phyloP scores from a whole-genome alignment of 768 basidiomycete species.

The Rhizopogon vesiculosus region DNA sequence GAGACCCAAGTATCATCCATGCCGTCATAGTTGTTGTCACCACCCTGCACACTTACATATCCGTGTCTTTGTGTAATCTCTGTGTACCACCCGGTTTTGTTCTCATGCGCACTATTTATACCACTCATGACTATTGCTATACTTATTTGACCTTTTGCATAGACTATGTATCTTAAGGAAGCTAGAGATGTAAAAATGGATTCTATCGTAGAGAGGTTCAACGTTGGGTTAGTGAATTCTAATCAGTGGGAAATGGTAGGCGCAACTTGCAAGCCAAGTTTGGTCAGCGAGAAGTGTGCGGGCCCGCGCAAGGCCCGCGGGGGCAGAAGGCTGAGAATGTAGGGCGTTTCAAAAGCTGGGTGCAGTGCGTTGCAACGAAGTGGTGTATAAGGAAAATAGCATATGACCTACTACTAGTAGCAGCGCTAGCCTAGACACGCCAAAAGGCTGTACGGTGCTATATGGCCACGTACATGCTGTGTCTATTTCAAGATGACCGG shows the following conservation, averaged over 20 bases:
- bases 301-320: too few relatives aligned
- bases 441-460: too few relatives aligned
- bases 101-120: constrained; percentile 4
- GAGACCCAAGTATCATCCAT: constrained; percentile 9
- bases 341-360: background rate
- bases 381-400: background rate
- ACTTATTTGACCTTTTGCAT: background rate
- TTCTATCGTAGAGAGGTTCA: background rate
- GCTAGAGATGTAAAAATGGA: background rate
- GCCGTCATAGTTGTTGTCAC: background rate
- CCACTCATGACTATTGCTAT: background rate
- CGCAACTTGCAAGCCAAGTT: background rate
- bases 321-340: too few relatives aligned
- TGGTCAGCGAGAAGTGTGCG: background rate
- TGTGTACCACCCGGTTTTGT: background rate
- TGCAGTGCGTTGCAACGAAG: background rate
- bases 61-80: background rate
- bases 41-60: background rate
- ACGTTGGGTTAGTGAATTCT: background rate
- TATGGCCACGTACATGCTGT: background rate
- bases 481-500: background rate
- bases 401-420: background rate
- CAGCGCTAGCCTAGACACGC: too few relatives aligned
- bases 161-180: background rate
- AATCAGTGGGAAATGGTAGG: background rate